phyloP scores from a whole-genome alignment of 2,329 filamentous ascomycete genomes.

The Scopulariopsis brevicaulis region DNA sequence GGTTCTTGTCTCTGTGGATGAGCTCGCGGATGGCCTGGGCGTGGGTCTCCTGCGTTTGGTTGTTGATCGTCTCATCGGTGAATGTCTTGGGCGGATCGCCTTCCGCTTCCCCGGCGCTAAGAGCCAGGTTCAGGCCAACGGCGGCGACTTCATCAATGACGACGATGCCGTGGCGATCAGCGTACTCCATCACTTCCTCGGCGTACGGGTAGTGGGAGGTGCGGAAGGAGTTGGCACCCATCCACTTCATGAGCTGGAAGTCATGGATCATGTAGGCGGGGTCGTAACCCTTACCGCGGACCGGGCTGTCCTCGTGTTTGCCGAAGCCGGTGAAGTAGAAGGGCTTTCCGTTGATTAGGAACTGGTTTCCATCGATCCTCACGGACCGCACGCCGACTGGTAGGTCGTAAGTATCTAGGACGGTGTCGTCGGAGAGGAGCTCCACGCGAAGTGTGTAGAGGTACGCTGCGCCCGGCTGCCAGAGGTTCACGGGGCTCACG shows the following conservation, averaged over 20 bases:
- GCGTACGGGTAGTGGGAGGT: slow-evolving; percentile 19
- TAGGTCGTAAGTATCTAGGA: slow-evolving; percentile 12
- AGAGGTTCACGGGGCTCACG: slow-evolving; percentile 11
- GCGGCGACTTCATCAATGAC: slow-evolving; percentile 16
- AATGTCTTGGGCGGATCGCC: slow-evolving; percentile 7
- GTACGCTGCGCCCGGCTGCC: slow-evolving; percentile 16
- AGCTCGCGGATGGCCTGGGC: slow-evolving; percentile 13
- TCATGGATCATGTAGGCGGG: slow-evolving; percentile 18
- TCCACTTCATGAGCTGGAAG: slow-evolving; percentile 16
- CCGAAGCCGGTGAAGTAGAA: slow-evolving; percentile 19
- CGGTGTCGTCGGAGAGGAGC: slow-evolving; percentile 5
- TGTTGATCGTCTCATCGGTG: slow-evolving; percentile 9
- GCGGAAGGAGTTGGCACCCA: slow-evolving; percentile 18
- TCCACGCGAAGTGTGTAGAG: slow-evolving; percentile 13
- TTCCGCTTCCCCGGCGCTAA: slow-evolving; percentile 3
- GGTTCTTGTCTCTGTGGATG: slow-evolving; percentile 15
- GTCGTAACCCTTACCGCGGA: slow-evolving; percentile 18
- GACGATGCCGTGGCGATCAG: slow-evolving; percentile 16
- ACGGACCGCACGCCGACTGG: slow-evolving; percentile 12
- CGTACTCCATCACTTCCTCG: slow-evolving; percentile 16
- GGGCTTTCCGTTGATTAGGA: slow-evolving; percentile 15
- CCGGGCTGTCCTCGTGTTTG: slow-evolving; percentile 14
- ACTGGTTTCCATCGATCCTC: slow-evolving; percentile 9
- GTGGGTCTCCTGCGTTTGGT: slow-evolving; percentile 10
- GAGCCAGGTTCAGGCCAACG: slow-evolving; percentile 13